Base-by-base conservation (phyloP, 352 stramenopile genomes). In the Thraustochytrium sp. region DNA sequence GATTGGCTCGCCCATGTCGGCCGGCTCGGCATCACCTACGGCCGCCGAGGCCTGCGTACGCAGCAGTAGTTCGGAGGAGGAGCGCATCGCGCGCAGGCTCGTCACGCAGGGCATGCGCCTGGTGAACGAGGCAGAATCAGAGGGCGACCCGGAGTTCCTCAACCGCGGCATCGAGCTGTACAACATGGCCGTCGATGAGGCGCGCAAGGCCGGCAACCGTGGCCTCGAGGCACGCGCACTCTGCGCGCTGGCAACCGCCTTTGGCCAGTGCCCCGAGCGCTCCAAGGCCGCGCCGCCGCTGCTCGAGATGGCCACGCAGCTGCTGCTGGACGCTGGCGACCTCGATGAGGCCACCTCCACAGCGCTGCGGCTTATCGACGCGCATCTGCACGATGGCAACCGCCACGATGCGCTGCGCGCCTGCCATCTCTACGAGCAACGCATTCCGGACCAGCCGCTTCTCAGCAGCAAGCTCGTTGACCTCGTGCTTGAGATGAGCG, bases 141-240 rank as follows among this genome's bases (percentile, higher is more conserved):
- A 62, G 65, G 46, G 13, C 0, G 65, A 77, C 46, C 42, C 65
- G 23, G 36, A 11, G 40, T 26, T 62, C 40, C 42, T 77, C 23
- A 26, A 77, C 65, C 29, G 34, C 5, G 65, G 26, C 37, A 77
- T 77, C 26, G 65, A 77, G 65, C 42, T 77, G 13, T 62, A 36
- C 23, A 77, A 72, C 49, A 77, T 77, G 65, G 65, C 65, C 16
- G 64, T 77, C 31, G 49, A 23, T 29, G 65, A 77, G 42, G 65
- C 65, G 23, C 13, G 34, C 13, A 21, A 68, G n/a, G n/a, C 34
- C 0, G 59, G n/a, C 13, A 49, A 68, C 34, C 21, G 21, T 68
- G n/a, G 8, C 11, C 36, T 77, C 29, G 65, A 77, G 65, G 65
- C 65, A 8, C 29, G 49, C 29, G 65, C 40, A 16, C 34, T 77